Conservation (phyloP, 352 stramenopile genomes). For the Phytophthora idaei region DNA sequence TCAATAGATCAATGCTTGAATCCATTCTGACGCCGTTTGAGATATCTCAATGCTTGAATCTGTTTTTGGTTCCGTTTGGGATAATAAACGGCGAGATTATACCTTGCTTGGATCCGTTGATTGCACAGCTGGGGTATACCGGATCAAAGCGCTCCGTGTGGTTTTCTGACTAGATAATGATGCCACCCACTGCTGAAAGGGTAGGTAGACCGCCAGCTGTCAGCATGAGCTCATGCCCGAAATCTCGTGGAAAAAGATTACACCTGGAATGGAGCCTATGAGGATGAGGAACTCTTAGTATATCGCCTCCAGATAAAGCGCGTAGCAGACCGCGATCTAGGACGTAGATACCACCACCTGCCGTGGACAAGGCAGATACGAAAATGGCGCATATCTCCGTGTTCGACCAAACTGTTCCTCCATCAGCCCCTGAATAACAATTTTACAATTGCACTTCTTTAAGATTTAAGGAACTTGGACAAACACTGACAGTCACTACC, state of each 20-base stretch:
- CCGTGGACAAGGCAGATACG: conserved; percentile 57
- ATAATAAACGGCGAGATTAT: conserved; percentile 56
- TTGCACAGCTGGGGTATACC: conserved; percentile 27
- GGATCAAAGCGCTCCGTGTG: conserved; percentile 63
- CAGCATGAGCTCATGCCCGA: conserved; percentile 83
- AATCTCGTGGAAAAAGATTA: conserved; percentile 91
- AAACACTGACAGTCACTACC: not conserved
- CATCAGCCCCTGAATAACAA: conserved; percentile 64
- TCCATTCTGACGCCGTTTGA: no score
- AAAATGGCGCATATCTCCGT: conserved; percentile 83
- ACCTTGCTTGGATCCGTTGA: conserved; percentile 44
- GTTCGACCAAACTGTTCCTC: conserved; percentile 65
- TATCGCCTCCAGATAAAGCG: conserved; percentile 84
- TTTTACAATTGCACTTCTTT: not conserved
- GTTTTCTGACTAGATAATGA: conserved; percentile 85
- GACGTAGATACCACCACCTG: conserved; percentile 82
- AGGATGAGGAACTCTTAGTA: conserved; percentile 88
- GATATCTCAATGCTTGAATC: no score
- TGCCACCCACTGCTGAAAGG: conserved; percentile 77
- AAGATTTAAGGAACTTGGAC: not conserved
- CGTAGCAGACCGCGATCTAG: conserved; percentile 78
- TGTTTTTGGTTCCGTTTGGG: conserved; percentile 33
- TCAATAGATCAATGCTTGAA: conserved; percentile 48
- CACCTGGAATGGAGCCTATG: conserved; percentile 82
- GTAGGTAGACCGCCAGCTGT: conserved; percentile 77